Conservation (phyloP, 768 basidiomycete species). For the Pseudohyphozyma bogoriensis region DNA sequence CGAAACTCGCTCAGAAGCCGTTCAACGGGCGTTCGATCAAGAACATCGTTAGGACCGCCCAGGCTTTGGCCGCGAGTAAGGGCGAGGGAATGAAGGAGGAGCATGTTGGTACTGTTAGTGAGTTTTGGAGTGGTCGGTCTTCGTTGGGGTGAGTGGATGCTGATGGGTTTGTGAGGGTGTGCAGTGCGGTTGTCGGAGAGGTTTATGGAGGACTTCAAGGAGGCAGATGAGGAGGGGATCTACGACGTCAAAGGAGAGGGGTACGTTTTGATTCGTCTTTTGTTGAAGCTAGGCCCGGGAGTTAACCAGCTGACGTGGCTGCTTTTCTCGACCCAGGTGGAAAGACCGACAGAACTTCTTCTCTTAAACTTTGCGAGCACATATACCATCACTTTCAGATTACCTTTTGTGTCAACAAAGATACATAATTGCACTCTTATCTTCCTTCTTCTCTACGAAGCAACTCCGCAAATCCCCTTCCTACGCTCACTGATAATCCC, state of each 20-base stretch:
- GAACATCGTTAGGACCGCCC: constrained; percentile 58
- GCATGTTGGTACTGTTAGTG: constrained; percentile 48
- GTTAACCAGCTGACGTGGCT: neutral
- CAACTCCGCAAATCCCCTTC: no score
- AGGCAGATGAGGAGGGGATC: constrained; percentile 14
- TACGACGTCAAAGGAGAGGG: constrained; percentile 14
- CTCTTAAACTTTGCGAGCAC: no score
- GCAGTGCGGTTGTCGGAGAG: neutral
- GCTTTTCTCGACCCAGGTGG: neutral
- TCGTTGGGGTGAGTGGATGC: no score
- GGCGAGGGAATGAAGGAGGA: constrained; percentile 45
- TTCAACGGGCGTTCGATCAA: constrained; percentile 54
- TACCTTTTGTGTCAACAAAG: no score
- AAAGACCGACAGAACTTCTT: no score
- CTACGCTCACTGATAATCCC: no score
- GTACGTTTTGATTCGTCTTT: no score
- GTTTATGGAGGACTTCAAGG: constrained; percentile 9
- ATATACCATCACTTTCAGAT: no score
- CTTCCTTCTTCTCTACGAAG: no score
- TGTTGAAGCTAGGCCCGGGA: neutral
- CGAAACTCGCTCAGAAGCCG: constrained; percentile 45
- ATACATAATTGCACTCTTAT: no score
- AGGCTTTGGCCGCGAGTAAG: constrained; percentile 48
- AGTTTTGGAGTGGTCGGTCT: no score
- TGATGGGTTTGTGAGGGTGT: no score